These are phyloP conservation scores for Psidium friedrichsthalianum DNA, from an alignment of 345 rosid species.

Conservation along the genomic window DNA sequence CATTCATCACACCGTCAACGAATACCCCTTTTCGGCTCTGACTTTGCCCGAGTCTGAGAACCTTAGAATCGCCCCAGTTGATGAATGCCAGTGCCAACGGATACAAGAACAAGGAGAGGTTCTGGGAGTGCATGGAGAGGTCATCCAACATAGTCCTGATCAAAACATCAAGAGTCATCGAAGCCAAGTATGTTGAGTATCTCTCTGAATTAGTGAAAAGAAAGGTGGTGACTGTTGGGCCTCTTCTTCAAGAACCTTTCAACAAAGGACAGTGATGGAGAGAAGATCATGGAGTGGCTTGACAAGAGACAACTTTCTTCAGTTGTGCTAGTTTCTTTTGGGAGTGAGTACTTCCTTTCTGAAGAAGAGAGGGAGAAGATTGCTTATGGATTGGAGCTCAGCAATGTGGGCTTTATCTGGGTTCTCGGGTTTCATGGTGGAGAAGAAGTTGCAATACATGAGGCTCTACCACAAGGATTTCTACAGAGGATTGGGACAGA, in stretches of 20 bases:
- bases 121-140: background rate
- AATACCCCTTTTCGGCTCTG: slow-evolving; percentile 7
- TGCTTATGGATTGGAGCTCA: slow-evolving; percentile 22
- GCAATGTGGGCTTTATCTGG: slow-evolving; percentile 24
- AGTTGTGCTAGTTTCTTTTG: slow-evolving; percentile 22
- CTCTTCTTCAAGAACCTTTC: slow-evolving; percentile 10
- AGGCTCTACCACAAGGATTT: slow-evolving; percentile 19
- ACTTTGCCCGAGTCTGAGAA: background rate
- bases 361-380: slow-evolving; percentile 17
- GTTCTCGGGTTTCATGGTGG: slow-evolving; percentile 15
- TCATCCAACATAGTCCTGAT: slow-evolving; percentile 13
- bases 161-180: slow-evolving; percentile 15
- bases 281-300: slow-evolving; percentile 16
- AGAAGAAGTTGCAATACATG: background rate
- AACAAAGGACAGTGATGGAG: background rate
- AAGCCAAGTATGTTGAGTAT: slow-evolving; percentile 19
- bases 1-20: background rate
- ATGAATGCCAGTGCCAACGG: background rate
- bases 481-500: slow-evolving; percentile 10
- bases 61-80: background rate
- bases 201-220: slow-evolving; percentile 5
- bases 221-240: slow-evolving; percentile 20
- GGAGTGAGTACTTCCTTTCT: slow-evolving; percentile 22
- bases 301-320: slow-evolving; percentile 6
- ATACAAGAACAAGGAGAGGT: background rate